A percentile compares a stretch with the other conserved stretches of the same genome.
Conservation (phyloP, 805 yeast genomes). For the Groenewaldozyma tartarivorans region DNA sequence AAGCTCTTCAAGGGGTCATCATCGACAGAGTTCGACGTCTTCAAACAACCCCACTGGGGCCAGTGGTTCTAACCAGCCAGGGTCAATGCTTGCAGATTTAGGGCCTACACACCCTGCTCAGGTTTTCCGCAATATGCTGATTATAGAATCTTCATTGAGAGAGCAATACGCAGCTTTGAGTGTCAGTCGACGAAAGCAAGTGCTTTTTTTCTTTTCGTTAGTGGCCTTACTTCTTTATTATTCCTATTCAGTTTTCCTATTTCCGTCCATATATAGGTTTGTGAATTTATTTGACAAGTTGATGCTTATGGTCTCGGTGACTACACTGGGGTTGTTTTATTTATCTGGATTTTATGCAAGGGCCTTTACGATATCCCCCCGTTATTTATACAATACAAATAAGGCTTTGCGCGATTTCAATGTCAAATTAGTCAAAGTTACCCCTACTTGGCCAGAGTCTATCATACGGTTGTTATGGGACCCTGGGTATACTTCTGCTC, state of each 20-base stretch:
- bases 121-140: conserved; percentile 70
- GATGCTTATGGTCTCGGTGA: conserved; percentile 47
- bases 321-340: conserved; percentile 69
- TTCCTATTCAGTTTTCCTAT: conserved; percentile 23
- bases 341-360: conserved; percentile 83
- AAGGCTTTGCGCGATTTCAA: conserved; percentile 82
- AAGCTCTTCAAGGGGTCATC: neutral
- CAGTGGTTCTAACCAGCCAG: too few species aligned
- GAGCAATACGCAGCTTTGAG: conserved; percentile 71
- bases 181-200: conserved; percentile 51
- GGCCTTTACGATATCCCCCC: conserved; percentile 73
- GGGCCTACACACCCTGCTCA: conserved; percentile 27
- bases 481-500: conserved; percentile 20
- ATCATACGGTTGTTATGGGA: conserved; percentile 18
- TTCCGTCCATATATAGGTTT: conserved; percentile 30
- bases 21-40: neutral
- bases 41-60: neutral
- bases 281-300: conserved; percentile 27
- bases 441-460: conserved; percentile 21
- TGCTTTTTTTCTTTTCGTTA: conserved; percentile 36
- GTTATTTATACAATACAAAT: conserved; percentile 72
- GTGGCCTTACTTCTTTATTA: conserved; percentile 22
- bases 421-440: conserved; percentile 47
- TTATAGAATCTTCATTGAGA: conserved; percentile 77
- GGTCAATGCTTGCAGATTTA: neutral